Evolutionary conservation across 441 rosid species (phyloP), one percentile per base, ranked within the genome.

Genomic region (Euphorbia schlechtendalii): DNA sequence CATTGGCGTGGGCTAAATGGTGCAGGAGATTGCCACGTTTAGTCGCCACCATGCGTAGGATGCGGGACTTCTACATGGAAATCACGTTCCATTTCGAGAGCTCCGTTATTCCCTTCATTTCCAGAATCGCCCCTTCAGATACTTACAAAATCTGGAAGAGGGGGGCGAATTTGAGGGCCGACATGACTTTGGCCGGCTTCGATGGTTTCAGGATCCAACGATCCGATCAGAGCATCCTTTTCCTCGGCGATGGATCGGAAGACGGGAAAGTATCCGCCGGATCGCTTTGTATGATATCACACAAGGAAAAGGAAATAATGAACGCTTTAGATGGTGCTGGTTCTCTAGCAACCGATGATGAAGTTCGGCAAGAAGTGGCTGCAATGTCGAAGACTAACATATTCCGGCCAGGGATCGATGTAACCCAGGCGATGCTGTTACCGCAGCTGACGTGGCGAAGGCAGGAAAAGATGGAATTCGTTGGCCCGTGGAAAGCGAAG

Each of bases 1-100:
- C 93, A 20, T 40, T 86, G 58, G 99, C 99, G 3, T 93, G 97
- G 96, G 97, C 96, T 28, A 93, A 93, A 67, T 93, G 99, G 99
- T 90, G 97, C 70, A 76, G 96, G 75, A 83, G 97, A 73, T 69
- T 93, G 80, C 97, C 99, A 74, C 91, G 96, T 53, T 70, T 93
- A 83, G 79, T 90, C 0, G 90, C 74, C 9, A 85, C 90, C 4
- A 88, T 89, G 97, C 73, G 73, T 17, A 80, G 84, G 80, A 90
- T 93, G 97, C 82, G 96, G 71, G 99, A 93, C 76, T 93, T 93
- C 64, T 93, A 93, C 73, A 87, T 93, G 96, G 99, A 93, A 76
- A 90, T 93, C 55, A 87, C 86, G 0, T 93, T 93, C 83, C 88
- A 93, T 55, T 93, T 93, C 67, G 96, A 93, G 73, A 93, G 99